Evolutionary conservation across 2,329 filamentous ascomycete species (phyloP).

Genomic region (Ascochyta koolunga): DNA sequence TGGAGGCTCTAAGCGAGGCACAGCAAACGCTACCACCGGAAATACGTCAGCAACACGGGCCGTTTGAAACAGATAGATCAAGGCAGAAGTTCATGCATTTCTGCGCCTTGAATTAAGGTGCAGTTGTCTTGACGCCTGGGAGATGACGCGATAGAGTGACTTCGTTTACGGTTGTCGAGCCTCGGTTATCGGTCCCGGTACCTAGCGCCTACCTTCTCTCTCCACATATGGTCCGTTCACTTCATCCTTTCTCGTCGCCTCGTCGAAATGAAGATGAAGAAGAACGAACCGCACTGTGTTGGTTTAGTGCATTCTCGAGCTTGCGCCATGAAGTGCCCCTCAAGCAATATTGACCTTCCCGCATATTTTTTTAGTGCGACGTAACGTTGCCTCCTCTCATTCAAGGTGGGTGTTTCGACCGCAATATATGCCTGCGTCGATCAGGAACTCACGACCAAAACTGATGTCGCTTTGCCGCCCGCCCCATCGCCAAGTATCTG

Average conservation of each 20-base stretch:
- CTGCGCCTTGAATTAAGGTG: not conserved
- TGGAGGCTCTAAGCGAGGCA: constrained; percentile 7
- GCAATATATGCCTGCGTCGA: constrained; percentile 25
- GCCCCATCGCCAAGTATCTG: constrained; percentile 11
- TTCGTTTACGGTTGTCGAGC: not conserved
- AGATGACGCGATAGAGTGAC: constrained; percentile 1
- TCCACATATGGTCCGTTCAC: constrained; percentile 6
- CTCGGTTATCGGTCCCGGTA: not conserved
- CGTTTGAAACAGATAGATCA: constrained; percentile 12
- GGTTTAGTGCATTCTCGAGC: not conserved
- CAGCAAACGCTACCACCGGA: not conserved
- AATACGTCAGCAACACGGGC: constrained; percentile 9
- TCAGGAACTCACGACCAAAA: constrained; percentile 16
- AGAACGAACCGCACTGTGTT: not conserved
- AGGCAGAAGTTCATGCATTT: constrained; percentile 8
- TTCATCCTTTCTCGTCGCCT: not conserved
- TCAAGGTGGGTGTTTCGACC: constrained; percentile 19
- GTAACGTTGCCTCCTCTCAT: constrained; percentile 9
- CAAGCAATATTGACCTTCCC: not conserved
- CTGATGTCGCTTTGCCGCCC: constrained; percentile 11
- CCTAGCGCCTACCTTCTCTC: not conserved
- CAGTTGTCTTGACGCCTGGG: not conserved
- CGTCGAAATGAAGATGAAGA: not conserved
- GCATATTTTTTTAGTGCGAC: not conserved
- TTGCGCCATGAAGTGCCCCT: not conserved